Evolutionary conservation across 306 rosid species (phyloP).

Genomic region (Prunus mongolica): DNA sequence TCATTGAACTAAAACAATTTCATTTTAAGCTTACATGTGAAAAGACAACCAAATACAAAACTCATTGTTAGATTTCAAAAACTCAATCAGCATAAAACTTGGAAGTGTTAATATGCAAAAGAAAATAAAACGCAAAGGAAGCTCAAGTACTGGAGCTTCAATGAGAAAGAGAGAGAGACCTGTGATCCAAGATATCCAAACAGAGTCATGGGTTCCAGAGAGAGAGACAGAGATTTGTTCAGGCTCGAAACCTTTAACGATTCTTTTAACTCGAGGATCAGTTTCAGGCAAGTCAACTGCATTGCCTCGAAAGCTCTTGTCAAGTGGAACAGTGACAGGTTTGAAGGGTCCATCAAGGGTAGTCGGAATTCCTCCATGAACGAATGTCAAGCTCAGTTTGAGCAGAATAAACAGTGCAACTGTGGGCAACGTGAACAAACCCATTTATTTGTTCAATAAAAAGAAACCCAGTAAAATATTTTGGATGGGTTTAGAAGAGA

Average conservation of each 20-base stretch:
- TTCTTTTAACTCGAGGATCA: slow-evolving; percentile 60
- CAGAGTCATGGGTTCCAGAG: slow-evolving; percentile 51
- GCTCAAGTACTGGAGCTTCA: background rate
- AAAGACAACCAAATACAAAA: background rate
- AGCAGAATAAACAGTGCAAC: slow-evolving; percentile 21
- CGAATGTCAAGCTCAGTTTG: slow-evolving; percentile 20
- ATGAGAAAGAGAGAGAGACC: slow-evolving; percentile 30
- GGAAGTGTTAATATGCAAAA: background rate
- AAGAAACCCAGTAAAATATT: background rate
- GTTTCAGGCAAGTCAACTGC: slow-evolving; percentile 71
- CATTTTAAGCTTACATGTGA: background rate
- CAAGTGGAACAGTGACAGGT: slow-evolving; percentile 79
- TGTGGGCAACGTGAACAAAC: slow-evolving; percentile 14
- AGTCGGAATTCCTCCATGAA: slow-evolving; percentile 39
- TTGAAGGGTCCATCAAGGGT: slow-evolving; percentile 80
- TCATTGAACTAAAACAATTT: background rate
- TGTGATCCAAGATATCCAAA: slow-evolving; percentile 92
- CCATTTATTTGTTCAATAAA: slow-evolving; percentile 22
- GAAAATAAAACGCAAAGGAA: background rate
- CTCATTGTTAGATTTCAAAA: background rate
- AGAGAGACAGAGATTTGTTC: slow-evolving; percentile 88
- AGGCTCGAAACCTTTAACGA: slow-evolving; percentile 49
- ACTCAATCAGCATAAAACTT: background rate
- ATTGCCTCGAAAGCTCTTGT: slow-evolving; percentile 58
- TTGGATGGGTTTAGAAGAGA: background rate